Conservation (phyloP, 495 filamentous ascomycete species). For the Jackrogersella minutella region DNA sequence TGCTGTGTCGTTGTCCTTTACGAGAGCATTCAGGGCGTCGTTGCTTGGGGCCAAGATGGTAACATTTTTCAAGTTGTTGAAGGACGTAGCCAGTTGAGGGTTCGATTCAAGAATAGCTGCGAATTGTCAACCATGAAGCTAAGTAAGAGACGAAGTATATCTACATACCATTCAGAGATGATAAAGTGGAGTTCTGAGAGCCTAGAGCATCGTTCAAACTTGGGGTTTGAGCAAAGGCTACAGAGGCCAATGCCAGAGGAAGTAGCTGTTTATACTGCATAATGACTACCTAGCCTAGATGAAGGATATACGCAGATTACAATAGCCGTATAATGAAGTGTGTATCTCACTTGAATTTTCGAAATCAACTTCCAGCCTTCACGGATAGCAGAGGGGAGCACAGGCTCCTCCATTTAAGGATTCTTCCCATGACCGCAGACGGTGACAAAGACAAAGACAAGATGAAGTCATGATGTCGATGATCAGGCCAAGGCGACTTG, state of each 20-base stretch:
- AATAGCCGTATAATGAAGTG: not conserved
- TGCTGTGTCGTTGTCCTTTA: conserved; percentile 43
- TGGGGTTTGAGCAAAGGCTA: conserved; percentile 43
- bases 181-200: conserved; percentile 50
- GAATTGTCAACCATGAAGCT: not conserved
- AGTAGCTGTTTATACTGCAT: conserved; percentile 52
- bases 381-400: not conserved
- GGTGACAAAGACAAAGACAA: conserved; percentile 16
- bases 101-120: conserved; percentile 51
- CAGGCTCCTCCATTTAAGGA: conserved; percentile 15
- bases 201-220: conserved; percentile 49
- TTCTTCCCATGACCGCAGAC: not conserved
- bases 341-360: not conserved
- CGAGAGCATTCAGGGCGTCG: conserved; percentile 59
- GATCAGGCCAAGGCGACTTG: conserved; percentile 19
- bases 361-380: not conserved
- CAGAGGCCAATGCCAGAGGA: conserved; percentile 33
- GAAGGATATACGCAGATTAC: not conserved
- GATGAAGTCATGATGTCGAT: conserved; percentile 39
- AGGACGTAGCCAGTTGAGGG: conserved; percentile 47
- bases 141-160: not conserved
- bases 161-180: conserved; percentile 49
- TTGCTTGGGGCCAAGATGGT: conserved; percentile 73
- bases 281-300: conserved; percentile 1
- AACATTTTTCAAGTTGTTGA: conserved; percentile 60